Evolutionary conservation across 495 filamentous ascomycete genomes (phyloP).

Genomic region (Extremus antarcticus): DNA sequence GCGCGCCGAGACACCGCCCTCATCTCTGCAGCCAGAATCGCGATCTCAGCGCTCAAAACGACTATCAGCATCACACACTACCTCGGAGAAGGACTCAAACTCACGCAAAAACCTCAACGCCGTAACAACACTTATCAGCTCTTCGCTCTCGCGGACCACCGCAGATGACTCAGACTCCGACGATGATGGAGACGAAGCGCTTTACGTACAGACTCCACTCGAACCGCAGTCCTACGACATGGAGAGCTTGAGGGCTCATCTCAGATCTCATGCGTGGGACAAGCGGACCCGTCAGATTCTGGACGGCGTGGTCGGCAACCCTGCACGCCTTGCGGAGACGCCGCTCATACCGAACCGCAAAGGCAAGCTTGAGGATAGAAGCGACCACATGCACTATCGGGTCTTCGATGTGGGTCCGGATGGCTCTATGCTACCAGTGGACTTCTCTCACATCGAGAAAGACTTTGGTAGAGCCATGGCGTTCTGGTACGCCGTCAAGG

Average conservation of each 20-base stretch:
- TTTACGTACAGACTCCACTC: conserved; percentile 18
- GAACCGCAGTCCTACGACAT: conserved; percentile 19
- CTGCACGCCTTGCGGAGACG: conserved; percentile 24
- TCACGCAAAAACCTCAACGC: too few species aligned
- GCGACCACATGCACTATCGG: conserved; percentile 36
- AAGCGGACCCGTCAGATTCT: conserved; percentile 29
- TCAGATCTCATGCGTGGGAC: conserved; percentile 28
- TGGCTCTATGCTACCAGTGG: conserved; percentile 27
- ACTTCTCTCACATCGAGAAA: conserved; percentile 21
- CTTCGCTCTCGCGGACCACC: too few species aligned
- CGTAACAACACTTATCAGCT: too few species aligned
- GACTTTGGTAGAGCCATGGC: conserved; percentile 24
- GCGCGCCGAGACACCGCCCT: neutral
- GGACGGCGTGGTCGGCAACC: conserved; percentile 24
- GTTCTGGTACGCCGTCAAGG: conserved; percentile 35
- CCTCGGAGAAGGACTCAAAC: neutral
- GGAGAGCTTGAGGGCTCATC: conserved; percentile 23
- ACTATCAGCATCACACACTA: neutral
- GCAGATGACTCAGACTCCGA: conserved; percentile 12
- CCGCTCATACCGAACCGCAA: conserved; percentile 26
- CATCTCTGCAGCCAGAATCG: neutral
- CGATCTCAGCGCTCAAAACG: neutral
- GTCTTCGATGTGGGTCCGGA: conserved; percentile 41
- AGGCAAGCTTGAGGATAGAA: conserved; percentile 26
- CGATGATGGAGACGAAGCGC: conserved; percentile 22